phyloP scores from a whole-genome alignment of 2,329 filamentous ascomycete genomes.

The Amauroascus niger region DNA sequence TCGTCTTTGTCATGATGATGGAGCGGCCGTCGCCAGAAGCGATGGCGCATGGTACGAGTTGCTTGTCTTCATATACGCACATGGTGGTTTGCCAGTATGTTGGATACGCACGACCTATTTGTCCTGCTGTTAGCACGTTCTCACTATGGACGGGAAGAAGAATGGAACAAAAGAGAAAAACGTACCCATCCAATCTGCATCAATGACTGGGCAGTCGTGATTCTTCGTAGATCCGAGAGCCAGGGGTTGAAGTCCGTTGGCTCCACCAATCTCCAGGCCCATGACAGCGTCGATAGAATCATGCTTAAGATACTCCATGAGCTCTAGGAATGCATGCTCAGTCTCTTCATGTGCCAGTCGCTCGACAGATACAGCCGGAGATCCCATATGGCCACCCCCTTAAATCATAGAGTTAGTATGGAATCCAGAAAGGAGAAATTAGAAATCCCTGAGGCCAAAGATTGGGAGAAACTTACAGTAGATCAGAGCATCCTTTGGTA shows the following conservation, averaged over 20 bases:
- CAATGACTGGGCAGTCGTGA: slow-evolving; percentile 41
- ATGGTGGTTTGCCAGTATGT: slow-evolving; percentile 40
- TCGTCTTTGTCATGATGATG: slow-evolving; percentile 36
- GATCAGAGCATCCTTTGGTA: slow-evolving; percentile 38
- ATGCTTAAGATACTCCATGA: slow-evolving; percentile 44
- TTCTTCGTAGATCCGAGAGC: slow-evolving; percentile 46
- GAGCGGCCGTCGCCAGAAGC: slow-evolving; percentile 40
- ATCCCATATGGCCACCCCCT: slow-evolving; percentile 50
- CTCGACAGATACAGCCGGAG: slow-evolving; percentile 52
- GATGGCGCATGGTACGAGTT: slow-evolving; percentile 38
- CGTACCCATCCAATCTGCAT: slow-evolving; percentile 38
- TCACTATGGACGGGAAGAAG: background rate
- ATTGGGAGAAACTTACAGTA: slow-evolving; percentile 35
- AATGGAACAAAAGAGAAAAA: slow-evolving; percentile 19
- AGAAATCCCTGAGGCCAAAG: slow-evolving; percentile 37
- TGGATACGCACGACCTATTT: slow-evolving; percentile 36
- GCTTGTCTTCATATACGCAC: slow-evolving; percentile 34
- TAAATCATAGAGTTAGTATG: slow-evolving; percentile 21
- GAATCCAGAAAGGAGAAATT: slow-evolving; percentile 29
- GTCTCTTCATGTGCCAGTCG: slow-evolving; percentile 50
- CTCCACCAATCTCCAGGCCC: slow-evolving; percentile 57
- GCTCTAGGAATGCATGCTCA: slow-evolving; percentile 35
- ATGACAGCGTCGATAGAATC: slow-evolving; percentile 48
- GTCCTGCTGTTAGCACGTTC: slow-evolving; percentile 14
- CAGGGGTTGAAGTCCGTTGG: slow-evolving; percentile 52